phyloP scores from a whole-genome alignment of 2,329 filamentous ascomycete genomes.

The Lasiodiplodia gonubiensis region DNA sequence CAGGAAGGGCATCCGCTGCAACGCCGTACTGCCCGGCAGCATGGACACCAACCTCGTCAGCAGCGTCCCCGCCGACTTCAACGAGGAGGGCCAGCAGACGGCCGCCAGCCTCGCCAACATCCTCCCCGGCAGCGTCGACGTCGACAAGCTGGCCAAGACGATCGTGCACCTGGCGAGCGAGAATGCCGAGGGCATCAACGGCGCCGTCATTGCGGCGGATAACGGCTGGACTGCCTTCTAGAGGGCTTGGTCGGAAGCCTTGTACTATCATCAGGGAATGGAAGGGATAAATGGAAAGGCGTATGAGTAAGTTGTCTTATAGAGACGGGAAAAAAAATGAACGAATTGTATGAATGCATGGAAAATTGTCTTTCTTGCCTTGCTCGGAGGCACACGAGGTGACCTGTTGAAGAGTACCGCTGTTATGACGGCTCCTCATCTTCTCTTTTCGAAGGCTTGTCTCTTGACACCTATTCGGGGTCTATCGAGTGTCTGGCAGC shows the following conservation, averaged over 20 bases:
- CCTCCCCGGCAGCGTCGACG: slow-evolving; percentile 33
- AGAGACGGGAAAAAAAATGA: too few relatives aligned
- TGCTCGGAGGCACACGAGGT: too few relatives aligned
- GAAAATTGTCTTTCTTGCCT: not conserved
- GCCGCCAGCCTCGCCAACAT: slow-evolving; percentile 31
- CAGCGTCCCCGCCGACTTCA: slow-evolving; percentile 43
- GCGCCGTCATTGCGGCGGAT: slow-evolving; percentile 33
- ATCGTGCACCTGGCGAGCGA: slow-evolving; percentile 43
- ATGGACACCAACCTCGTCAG: slow-evolving; percentile 55
- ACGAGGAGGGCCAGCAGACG: slow-evolving; percentile 37
- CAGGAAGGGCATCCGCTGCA: slow-evolving; percentile 54
- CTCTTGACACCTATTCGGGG: too few relatives aligned
- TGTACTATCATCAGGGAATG: too few relatives aligned
- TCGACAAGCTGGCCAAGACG: slow-evolving; percentile 41
- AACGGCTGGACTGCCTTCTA: slow-evolving; percentile 28
- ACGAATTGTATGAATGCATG: too few relatives aligned
- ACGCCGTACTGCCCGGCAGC: slow-evolving; percentile 53
- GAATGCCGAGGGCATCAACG: slow-evolving; percentile 41
- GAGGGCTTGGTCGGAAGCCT: too few relatives aligned
- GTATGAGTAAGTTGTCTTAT: too few relatives aligned
- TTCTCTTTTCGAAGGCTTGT: too few relatives aligned
- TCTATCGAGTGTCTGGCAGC: too few relatives aligned
- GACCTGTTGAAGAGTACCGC: too few relatives aligned
- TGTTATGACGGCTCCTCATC: too few relatives aligned
- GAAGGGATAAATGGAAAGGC: too few relatives aligned